Evolutionary conservation across 495 filamentous ascomycete genomes (phyloP).

Genomic region (Aspergillus sparsus): DNA sequence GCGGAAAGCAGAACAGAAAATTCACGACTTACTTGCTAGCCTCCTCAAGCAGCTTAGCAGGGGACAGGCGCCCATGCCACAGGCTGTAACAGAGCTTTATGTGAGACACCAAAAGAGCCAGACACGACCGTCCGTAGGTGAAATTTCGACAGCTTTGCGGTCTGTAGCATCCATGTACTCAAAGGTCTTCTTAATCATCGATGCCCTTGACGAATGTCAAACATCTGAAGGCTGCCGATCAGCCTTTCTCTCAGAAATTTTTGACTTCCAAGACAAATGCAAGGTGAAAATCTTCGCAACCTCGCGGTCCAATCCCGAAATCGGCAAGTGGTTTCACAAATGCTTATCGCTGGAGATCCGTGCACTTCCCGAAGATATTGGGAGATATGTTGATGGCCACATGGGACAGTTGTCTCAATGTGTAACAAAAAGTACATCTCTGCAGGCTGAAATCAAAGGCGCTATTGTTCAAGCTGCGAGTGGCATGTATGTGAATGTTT

Average conservation of each 20-base stretch:
- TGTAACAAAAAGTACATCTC: slow-evolving; percentile 18
- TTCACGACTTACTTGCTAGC: slow-evolving; percentile 15
- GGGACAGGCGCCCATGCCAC: slow-evolving; percentile 21
- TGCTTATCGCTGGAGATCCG: slow-evolving; percentile 27
- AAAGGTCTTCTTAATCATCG: slow-evolving; percentile 41
- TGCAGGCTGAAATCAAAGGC: slow-evolving; percentile 34
- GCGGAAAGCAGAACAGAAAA: slow-evolving; percentile 22
- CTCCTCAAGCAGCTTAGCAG: slow-evolving; percentile 26
- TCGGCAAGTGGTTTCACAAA: slow-evolving; percentile 19
- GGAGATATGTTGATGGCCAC: slow-evolving; percentile 28
- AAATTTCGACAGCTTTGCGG: slow-evolving; percentile 26
- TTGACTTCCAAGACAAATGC: slow-evolving; percentile 10
- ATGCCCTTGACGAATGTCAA: slow-evolving; percentile 42
- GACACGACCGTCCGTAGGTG: slow-evolving; percentile 34
- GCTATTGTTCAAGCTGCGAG: slow-evolving; percentile 31
- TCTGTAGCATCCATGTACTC: slow-evolving; percentile 25
- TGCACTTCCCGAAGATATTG: slow-evolving; percentile 32
- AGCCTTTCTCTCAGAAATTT: slow-evolving; percentile 18
- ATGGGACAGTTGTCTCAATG: slow-evolving; percentile 25
- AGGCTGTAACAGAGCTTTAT: slow-evolving; percentile 29
- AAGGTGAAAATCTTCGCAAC: slow-evolving; percentile 28
- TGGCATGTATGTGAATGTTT: slow-evolving; percentile 41
- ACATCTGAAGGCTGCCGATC: neutral
- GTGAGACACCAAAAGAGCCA: slow-evolving; percentile 10
- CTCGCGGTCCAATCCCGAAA: slow-evolving; percentile 28